phyloP scores from a whole-genome alignment of 176 grass and related monocot species.

The Rhynchospora tenuis region DNA sequence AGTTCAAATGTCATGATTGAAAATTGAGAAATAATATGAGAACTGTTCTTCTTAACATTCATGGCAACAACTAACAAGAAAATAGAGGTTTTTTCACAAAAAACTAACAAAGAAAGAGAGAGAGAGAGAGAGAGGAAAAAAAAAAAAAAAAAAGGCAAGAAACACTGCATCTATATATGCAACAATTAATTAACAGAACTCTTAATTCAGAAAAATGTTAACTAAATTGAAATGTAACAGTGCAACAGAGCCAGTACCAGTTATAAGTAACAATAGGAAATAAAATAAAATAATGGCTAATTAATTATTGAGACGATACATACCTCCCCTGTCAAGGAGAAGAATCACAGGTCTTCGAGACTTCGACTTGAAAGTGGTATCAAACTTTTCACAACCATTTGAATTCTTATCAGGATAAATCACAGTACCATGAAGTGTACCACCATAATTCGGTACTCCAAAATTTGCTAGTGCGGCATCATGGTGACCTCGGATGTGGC shows the following conservation, averaged over 20 bases:
- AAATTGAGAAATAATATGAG: neutral
- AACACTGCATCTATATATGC: too few species aligned
- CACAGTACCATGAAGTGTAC: constrained; percentile 71
- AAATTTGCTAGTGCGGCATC: constrained; percentile 92
- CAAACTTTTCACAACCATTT: constrained; percentile 56
- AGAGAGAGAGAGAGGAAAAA: too few species aligned
- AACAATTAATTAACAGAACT: neutral
- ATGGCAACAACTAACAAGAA: neutral
- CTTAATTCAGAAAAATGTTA: neutral
- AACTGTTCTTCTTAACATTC: neutral
- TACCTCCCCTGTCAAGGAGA: constrained; percentile 90
- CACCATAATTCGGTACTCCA: constrained; percentile 87
- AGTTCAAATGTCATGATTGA: constrained; percentile 1
- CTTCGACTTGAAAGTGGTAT: constrained; percentile 54
- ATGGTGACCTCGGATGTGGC: constrained; percentile 69
- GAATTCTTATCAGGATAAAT: constrained; percentile 68
- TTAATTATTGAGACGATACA: neutral
- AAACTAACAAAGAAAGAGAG: too few species aligned
- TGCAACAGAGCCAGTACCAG: neutral
- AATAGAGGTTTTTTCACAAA: too few species aligned
- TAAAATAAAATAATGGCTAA: neutral
- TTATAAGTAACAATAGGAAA: neutral
- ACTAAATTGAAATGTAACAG: too few species aligned
- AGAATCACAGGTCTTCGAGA: constrained; percentile 70
- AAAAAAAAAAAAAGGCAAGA: too few species aligned